Base-by-base conservation (phyloP, 2,329 filamentous ascomycete species). In the Apiospora pterosperma region DNA sequence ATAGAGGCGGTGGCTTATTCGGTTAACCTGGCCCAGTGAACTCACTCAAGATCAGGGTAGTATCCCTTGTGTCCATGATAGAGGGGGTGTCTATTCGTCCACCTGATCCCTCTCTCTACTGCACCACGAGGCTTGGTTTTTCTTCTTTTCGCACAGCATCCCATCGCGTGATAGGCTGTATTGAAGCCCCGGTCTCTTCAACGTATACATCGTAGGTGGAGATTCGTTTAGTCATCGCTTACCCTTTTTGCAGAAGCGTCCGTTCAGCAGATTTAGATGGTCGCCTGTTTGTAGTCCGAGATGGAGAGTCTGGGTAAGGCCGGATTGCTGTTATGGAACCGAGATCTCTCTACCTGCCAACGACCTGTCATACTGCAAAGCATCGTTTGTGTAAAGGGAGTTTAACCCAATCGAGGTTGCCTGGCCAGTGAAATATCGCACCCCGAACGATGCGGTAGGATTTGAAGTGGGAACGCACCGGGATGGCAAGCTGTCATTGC, bases 311-410 rank as follows among this genome's bases (percentile, higher is more conserved):
- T 55, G 48, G 48, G 48, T 55, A 55, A 55, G 48, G 48, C 34
- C 34, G 48, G 48, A 34, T 55, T 55, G 48, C 25, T 21, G 34
- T 34, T 28, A 55, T 55, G 48, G 34, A 55, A 55, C 48, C 48
- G 34, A 55, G 48, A 55, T 55, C 48, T n/a, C n/a, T n/a, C n/a
- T 55, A 34, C 48, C 48, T 55, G 48, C 28, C 48, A 55, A 55
- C 48, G 48, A 34, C 48, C 48, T 55, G 48, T 55, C 48, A 55
- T 55, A 28, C 28, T 55, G 48, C 48, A 55, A 34, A 55, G 28
- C 28, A 55, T 55, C 25, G 48, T 11, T 16, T 55, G 16, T 28
- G 28, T 34, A 16, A 16, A n/a, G 34, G 28, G 34, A 34, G 7
- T 55, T 55, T n/a, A 55, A 55, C 48, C 48, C 34, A 55, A 55